Conservation (phyloP, 495 filamentous ascomycete genomes). For the Bathelium albidoporum region DNA sequence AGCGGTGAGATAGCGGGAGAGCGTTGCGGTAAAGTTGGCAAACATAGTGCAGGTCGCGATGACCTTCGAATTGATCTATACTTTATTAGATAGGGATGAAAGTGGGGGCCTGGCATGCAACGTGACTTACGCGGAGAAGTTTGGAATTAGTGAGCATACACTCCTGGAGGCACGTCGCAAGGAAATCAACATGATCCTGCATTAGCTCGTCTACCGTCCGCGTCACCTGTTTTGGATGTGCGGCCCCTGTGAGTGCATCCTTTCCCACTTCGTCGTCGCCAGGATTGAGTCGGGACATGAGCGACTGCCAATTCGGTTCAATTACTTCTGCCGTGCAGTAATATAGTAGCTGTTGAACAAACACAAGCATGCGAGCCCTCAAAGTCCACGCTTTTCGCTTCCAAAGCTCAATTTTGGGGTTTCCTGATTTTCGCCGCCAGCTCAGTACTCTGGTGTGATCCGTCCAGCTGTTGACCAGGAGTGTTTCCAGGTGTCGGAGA, state of each 20-base stretch:
- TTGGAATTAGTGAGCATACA: conserved; percentile 98
- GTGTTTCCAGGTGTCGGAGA: conserved; percentile 75
- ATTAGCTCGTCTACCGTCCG: conserved; percentile 94
- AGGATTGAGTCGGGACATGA: conserved; percentile 75
- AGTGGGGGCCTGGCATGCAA: neutral
- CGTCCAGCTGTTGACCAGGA: conserved; percentile 76
- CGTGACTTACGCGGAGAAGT: conserved; percentile 61
- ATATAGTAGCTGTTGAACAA: conserved; percentile 90
- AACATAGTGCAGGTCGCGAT: conserved; percentile 89
- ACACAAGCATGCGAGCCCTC: conserved; percentile 87
- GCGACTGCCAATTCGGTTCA: conserved; percentile 88
- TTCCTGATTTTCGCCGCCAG: conserved; percentile 48
- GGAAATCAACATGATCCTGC: conserved; percentile 97
- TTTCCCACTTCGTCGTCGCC: conserved; percentile 34
- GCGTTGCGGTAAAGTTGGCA: conserved; percentile 69
- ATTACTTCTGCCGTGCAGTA: conserved; percentile 96
- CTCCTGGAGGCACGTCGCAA: conserved; percentile 95
- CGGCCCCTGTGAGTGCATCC: conserved; percentile 15
- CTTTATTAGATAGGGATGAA: neutral
- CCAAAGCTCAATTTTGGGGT: conserved; percentile 72
- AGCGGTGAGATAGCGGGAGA: conserved; percentile 67
- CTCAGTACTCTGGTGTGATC: conserved; percentile 74
- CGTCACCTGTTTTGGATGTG: conserved; percentile 39
- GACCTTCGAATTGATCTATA: conserved; percentile 87
- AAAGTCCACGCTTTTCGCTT: conserved; percentile 89